Percentiles rank a stretch among this genome's conserved stretches.
Evolutionary conservation across 306 rosid genomes (phyloP).

Genomic region (Cucurbita maxima): DNA sequence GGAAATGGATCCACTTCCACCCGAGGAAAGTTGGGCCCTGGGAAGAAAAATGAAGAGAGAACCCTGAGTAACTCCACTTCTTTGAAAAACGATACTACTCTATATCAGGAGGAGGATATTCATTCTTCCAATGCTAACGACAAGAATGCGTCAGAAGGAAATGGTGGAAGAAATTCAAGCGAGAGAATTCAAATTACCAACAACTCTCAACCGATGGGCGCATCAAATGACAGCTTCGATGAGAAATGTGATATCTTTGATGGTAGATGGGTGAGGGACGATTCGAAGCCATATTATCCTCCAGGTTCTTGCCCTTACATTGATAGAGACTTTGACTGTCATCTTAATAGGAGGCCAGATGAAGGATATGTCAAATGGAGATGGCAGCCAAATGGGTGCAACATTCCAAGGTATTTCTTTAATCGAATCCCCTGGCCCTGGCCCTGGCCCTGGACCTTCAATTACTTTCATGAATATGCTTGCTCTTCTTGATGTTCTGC

Average conservation of each 20-base stretch:
- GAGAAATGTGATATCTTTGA: slow-evolving; percentile 51
- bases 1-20: slow-evolving; percentile 13
- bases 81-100: not conserved
- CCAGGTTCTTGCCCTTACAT: slow-evolving; percentile 71
- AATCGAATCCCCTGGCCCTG: not conserved
- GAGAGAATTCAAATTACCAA: not conserved
- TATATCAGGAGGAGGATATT: not conserved
- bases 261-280: slow-evolving; percentile 77
- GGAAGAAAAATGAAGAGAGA: not conserved
- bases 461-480: not conserved
- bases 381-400: slow-evolving; percentile 83
- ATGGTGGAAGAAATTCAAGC: slow-evolving; percentile 1
- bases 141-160: not conserved
- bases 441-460: not conserved
- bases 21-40: not conserved
- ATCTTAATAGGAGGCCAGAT: slow-evolving; percentile 71
- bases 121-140: not conserved
- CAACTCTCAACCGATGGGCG: slow-evolving; percentile 6
- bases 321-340: slow-evolving; percentile 70
- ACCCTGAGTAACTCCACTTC: not conserved
- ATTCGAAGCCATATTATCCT: slow-evolving; percentile 73
- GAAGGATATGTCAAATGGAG: slow-evolving; percentile 59
- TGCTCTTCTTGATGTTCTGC: not conserved
- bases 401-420: slow-evolving; percentile 53
- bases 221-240: slow-evolving; percentile 10